phyloP scores from a whole-genome alignment of 2,329 filamentous ascomycete species.

The Stachybotrys chartarum region DNA sequence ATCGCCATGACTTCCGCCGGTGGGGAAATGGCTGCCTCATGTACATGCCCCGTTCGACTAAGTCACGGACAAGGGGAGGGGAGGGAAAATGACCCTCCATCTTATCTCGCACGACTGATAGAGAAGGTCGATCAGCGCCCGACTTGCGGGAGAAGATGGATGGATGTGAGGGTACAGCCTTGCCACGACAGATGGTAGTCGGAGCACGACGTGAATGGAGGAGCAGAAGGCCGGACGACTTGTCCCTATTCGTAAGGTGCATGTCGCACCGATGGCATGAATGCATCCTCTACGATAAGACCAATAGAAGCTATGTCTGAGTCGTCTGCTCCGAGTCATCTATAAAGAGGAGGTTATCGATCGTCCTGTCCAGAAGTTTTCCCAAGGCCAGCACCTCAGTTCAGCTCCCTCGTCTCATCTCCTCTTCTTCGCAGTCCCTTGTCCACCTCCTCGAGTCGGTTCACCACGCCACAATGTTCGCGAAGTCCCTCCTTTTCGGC shows the following conservation, averaged over 20 bases:
- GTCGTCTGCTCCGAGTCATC: neutral
- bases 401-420: neutral
- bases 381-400: neutral
- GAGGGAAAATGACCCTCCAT: neutral
- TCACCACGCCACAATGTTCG: conserved; percentile 5
- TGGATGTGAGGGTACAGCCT: neutral
- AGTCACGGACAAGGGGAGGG: neutral
- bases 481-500: conserved; percentile 9
- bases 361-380: neutral
- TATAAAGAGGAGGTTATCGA: neutral
- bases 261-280: neutral
- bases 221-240: neutral
- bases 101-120: neutral
- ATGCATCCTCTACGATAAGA: neutral
- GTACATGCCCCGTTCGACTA: neutral
- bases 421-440: neutral
- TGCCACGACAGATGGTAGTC: neutral
- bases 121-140: neutral
- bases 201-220: neutral
- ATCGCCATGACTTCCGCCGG: neutral
- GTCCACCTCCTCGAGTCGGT: neutral
- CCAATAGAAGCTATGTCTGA: neutral
- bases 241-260: neutral
- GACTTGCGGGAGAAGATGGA: neutral
- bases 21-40: too few species aligned